Percentiles rank a stretch among this genome's conserved stretches.
Conservation (phyloP, 129 eudicot species). For the Chrysanthemum seticuspe region DNA sequence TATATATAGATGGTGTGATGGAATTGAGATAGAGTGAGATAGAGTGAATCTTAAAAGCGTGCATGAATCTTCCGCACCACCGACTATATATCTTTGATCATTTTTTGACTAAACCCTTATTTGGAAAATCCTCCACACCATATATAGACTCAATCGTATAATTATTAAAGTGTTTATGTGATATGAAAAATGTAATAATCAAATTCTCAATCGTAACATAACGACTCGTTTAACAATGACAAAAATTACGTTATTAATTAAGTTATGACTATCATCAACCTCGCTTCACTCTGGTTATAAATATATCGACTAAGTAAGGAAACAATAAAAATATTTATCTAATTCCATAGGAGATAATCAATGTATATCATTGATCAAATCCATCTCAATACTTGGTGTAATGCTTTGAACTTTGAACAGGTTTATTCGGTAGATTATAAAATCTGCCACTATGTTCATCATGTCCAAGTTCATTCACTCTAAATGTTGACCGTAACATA, state of each 20-base stretch:
- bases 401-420: not conserved
- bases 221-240: too few relatives aligned
- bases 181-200: too few relatives aligned
- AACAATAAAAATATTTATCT: too few relatives aligned
- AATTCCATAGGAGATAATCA: conserved; percentile 2
- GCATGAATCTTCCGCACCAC: conserved; percentile 22
- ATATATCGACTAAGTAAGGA: too few relatives aligned
- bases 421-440: not conserved
- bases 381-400: not conserved
- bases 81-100: conserved; percentile 2
- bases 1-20: not conserved
- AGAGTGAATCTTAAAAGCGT: conserved; percentile 14
- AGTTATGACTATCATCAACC: too few relatives aligned
- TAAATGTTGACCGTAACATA: conserved; percentile 8
- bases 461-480: conserved; percentile 31
- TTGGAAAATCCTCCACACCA: too few relatives aligned
- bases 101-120: conserved; percentile 20
- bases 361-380: conserved; percentile 14
- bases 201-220: too few relatives aligned
- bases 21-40: conserved; percentile 18
- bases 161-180: too few relatives aligned
- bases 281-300: too few relatives aligned
- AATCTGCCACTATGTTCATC: conserved; percentile 10
- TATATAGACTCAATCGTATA: too few relatives aligned
- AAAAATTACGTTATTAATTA: too few relatives aligned